phyloP scores from a whole-genome alignment of 2,329 filamentous ascomycete species.

The Fonsecaea erecta region DNA sequence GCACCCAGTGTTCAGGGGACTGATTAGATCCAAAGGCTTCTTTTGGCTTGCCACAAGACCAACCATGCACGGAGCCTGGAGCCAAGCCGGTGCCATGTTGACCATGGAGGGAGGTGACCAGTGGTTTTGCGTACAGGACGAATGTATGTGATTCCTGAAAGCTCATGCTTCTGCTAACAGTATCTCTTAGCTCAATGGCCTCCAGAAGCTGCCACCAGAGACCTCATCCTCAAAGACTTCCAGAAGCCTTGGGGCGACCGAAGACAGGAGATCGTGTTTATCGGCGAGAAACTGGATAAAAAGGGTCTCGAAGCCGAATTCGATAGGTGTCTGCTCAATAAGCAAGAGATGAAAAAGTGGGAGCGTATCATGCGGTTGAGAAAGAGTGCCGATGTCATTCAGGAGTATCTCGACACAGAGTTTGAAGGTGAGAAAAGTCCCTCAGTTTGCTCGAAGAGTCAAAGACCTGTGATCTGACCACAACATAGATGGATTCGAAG shows the following conservation, averaged over 20 bases:
- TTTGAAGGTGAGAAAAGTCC: too few species aligned
- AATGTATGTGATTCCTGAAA: conserved; percentile 15
- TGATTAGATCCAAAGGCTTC: conserved; percentile 52
- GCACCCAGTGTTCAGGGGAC: conserved; percentile 44
- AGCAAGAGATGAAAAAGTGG: conserved; percentile 63
- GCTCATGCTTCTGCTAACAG: neutral
- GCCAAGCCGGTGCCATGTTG: conserved; percentile 52
- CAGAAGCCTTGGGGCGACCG: conserved; percentile 67
- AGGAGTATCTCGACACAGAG: too few species aligned
- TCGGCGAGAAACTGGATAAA: conserved; percentile 67
- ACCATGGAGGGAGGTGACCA: conserved; percentile 49
- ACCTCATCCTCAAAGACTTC: conserved; percentile 57
- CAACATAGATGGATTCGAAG: too few species aligned
- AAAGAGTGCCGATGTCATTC: too few species aligned
- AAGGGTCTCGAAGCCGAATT: conserved; percentile 58
- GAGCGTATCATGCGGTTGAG: conserved; percentile 54
- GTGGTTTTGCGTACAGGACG: conserved; percentile 53
- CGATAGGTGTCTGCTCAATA: conserved; percentile 66
- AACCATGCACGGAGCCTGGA: conserved; percentile 51
- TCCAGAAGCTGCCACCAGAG: conserved; percentile 52
- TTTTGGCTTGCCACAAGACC: conserved; percentile 52
- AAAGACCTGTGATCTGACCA: too few species aligned
- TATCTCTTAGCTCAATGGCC: conserved; percentile 55
- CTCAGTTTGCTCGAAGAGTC: too few species aligned
- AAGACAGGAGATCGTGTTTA: conserved; percentile 74